These are phyloP conservation scores for Zygosaccharomyces bailii DNA, from an alignment of 805 yeast species.

Conservation along the genomic window DNA sequence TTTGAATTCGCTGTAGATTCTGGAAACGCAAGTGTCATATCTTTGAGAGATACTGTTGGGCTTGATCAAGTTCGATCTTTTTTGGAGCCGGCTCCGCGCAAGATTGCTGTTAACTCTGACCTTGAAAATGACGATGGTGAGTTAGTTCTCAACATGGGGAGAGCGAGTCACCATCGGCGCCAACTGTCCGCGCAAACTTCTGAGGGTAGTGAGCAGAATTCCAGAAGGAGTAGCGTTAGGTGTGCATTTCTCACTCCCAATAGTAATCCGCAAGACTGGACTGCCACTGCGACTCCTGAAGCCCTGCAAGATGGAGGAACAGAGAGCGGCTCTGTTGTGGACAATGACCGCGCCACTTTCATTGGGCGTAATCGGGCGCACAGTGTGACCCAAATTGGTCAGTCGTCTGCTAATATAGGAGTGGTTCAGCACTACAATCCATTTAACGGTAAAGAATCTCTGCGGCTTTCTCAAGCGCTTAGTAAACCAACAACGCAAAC, in stretches of 20 bases:
- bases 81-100: slow-evolving; percentile 9
- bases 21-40: slow-evolving; percentile 25
- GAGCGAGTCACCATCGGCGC: slow-evolving; percentile 20
- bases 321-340: slow-evolving; percentile 3
- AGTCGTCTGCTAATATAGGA: slow-evolving; percentile 1
- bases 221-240: slow-evolving; percentile 14
- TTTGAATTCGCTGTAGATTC: slow-evolving; percentile 35
- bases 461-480: slow-evolving; percentile 8
- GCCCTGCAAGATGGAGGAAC: not conserved
- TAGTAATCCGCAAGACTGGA: slow-evolving; percentile 6
- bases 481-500: slow-evolving; percentile 20
- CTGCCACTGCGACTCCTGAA: slow-evolving; percentile 4
- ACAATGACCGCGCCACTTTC: slow-evolving; percentile 4
- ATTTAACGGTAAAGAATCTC: slow-evolving; percentile 8
- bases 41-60: slow-evolving; percentile 22
- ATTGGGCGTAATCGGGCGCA: slow-evolving; percentile 2
- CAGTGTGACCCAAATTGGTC: slow-evolving; percentile 1
- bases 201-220: slow-evolving; percentile 14
- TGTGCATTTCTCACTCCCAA: slow-evolving; percentile 7
- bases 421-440: slow-evolving; percentile 5
- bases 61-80: slow-evolving; percentile 12
- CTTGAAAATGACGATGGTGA: slow-evolving; percentile 16
- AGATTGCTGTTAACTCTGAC: slow-evolving; percentile 1
- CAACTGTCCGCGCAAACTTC: slow-evolving; percentile 16
- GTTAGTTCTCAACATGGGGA: slow-evolving; percentile 23